Evolutionary conservation across 768 basidiomycete genomes (phyloP).

Genomic region (Mycena belliarum): DNA sequence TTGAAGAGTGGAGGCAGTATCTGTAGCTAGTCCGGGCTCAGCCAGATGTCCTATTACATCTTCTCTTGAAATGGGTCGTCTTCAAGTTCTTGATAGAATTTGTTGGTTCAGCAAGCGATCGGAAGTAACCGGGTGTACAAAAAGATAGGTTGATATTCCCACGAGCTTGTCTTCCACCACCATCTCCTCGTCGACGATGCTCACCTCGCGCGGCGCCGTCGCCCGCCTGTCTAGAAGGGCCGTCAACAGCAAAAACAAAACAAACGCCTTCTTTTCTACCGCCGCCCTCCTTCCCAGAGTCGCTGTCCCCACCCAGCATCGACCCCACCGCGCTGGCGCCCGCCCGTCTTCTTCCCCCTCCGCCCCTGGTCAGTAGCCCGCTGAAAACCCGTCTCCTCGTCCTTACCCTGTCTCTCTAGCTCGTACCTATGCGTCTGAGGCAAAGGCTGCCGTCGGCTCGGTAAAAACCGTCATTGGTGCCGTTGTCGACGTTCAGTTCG

Average conservation of each 20-base stretch:
- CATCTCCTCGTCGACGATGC: constrained; percentile 56
- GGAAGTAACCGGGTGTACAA: constrained; percentile 1
- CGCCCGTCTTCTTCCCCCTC: constrained; percentile 53
- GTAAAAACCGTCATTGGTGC: constrained; percentile 99
- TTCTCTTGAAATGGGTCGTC: no score
- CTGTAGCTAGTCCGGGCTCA: no score
- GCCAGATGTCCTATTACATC: no score
- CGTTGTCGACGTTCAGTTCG: constrained; percentile 99
- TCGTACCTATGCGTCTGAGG: constrained; percentile 91
- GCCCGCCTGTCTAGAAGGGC: constrained; percentile 87
- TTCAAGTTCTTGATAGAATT: no score
- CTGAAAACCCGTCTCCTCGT: neutral
- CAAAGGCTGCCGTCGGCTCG: constrained; percentile 67
- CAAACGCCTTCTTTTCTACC: constrained; percentile 81
- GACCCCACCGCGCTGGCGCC: constrained; percentile 44
- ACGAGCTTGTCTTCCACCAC: constrained; percentile 7
- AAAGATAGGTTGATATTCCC: neutral
- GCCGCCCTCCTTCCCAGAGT: constrained; percentile 59
- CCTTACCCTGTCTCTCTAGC: constrained; percentile 39
- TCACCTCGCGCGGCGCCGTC: constrained; percentile 84
- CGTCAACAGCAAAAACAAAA: constrained; percentile 71
- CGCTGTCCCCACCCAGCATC: constrained; percentile 42
- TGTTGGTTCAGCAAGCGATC: no score
- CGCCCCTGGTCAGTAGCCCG: constrained; percentile 47
- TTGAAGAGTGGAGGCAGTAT: neutral